Conservation (phyloP, 441 rosid species). For the Brassica hybrid region DNA sequence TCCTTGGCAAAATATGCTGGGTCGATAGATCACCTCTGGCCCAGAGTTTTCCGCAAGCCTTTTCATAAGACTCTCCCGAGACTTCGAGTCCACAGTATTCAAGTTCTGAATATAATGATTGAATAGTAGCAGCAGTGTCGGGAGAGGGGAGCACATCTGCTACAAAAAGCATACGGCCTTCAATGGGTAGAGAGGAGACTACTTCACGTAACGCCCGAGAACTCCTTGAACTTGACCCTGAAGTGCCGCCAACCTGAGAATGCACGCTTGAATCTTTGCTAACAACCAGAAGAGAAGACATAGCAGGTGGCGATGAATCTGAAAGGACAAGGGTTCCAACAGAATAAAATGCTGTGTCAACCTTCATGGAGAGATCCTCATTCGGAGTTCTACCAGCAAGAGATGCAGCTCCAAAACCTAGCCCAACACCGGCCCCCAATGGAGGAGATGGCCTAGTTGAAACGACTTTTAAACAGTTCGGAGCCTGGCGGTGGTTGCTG, state of each 20-base stretch:
- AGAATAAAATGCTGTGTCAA: constrained; percentile 85
- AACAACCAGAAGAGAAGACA: constrained; percentile 88
- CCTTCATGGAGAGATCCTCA: constrained; percentile 84
- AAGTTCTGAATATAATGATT: constrained; percentile 84
- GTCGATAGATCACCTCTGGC: constrained; percentile 93
- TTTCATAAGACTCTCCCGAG: constrained; percentile 77
- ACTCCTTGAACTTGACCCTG: constrained; percentile 71
- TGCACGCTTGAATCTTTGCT: constrained; percentile 82
- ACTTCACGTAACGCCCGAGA: constrained; percentile 81
- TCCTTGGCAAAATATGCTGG: constrained; percentile 90
- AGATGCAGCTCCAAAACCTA: constrained; percentile 82
- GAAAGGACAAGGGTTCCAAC: constrained; percentile 93
- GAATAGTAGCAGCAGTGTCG: constrained; percentile 77
- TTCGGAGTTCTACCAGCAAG: constrained; percentile 75
- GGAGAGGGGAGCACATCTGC: constrained; percentile 89
- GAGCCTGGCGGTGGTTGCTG: constrained; percentile 55
- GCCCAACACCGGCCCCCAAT: constrained; percentile 83
- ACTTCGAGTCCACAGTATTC: constrained; percentile 78
- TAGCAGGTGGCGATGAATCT: constrained; percentile 86
- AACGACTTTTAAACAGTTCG: constrained; percentile 91
- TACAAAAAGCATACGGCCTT: constrained; percentile 75
- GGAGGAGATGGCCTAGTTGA: constrained; percentile 96
- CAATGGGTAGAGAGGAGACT: constrained; percentile 42
- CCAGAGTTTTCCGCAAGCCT: constrained; percentile 88
- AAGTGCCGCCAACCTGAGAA: constrained; percentile 62